Percentiles rank a stretch among this genome's conserved stretches.
phyloP scores from a whole-genome alignment of 2,329 filamentous ascomycete species.

The Bipolaris victoriae region DNA sequence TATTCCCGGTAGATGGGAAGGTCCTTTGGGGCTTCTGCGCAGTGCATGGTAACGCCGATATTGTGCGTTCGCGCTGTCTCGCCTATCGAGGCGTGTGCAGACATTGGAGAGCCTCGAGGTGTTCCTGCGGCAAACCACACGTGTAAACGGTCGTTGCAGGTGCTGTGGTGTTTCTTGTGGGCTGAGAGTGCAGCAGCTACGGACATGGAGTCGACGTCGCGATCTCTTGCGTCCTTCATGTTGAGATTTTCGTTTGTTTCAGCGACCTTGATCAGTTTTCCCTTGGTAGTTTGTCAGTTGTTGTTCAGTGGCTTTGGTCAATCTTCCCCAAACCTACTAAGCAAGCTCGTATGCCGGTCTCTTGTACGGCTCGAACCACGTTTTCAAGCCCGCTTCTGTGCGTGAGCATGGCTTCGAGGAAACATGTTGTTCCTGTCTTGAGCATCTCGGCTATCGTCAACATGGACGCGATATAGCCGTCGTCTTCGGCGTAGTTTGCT shows the following conservation, averaged over 20 bases:
- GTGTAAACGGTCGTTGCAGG: slow-evolving; percentile 52
- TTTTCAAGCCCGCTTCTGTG: slow-evolving; percentile 38
- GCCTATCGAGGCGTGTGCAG: slow-evolving; percentile 52
- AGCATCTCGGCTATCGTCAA: slow-evolving; percentile 49
- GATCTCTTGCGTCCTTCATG: slow-evolving; percentile 48
- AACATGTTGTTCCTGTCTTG: slow-evolving; percentile 49
- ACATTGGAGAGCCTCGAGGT: slow-evolving; percentile 53
- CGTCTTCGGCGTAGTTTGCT: slow-evolving; percentile 43
- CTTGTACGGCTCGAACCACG: slow-evolving; percentile 38
- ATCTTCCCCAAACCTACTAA: slow-evolving; percentile 8
- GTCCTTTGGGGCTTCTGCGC: slow-evolving; percentile 53
- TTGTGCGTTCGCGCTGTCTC: slow-evolving; percentile 47
- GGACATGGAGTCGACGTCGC: slow-evolving; percentile 47
- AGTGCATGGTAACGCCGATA: slow-evolving; percentile 58
- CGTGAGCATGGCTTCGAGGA: slow-evolving; percentile 48
- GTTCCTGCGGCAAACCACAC: slow-evolving; percentile 58
- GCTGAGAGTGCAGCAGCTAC: slow-evolving; percentile 42
- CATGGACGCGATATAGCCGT: slow-evolving; percentile 42
- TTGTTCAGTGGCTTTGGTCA: neutral
- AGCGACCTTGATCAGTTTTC: slow-evolving; percentile 48
- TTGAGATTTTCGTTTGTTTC: slow-evolving; percentile 45
- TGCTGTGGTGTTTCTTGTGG: slow-evolving; percentile 38
- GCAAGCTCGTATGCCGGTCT: slow-evolving; percentile 45
- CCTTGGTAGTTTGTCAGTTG: slow-evolving; percentile 26
- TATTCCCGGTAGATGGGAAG: slow-evolving; percentile 46